phyloP scores from a whole-genome alignment of 176 grass and related monocot species.

The Triticum urartu region DNA sequence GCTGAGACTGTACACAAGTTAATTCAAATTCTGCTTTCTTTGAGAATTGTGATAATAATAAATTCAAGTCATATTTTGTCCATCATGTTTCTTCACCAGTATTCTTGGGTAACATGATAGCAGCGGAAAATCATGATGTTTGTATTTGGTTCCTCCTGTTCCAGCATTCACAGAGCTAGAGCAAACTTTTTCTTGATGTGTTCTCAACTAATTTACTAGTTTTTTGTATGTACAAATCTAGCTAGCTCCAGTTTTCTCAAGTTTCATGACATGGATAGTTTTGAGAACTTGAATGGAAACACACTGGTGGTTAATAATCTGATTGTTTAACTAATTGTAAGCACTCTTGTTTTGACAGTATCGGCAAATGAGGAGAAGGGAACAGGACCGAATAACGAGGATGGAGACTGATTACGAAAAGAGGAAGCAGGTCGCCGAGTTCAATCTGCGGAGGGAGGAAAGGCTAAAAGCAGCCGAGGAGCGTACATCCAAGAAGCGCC shows the following conservation, averaged over 20 bases:
- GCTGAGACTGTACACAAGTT: background rate
- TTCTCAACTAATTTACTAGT: constrained; percentile 12
- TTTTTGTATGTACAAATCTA: background rate
- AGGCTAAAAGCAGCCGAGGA: constrained; percentile 86
- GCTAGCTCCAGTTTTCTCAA: background rate
- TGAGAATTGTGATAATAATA: background rate
- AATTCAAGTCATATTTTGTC: background rate
- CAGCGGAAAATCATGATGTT: background rate
- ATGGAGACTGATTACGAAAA: constrained; percentile 81
- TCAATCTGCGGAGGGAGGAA: constrained; percentile 83
- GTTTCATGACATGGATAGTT: background rate
- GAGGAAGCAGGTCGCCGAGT: constrained; percentile 73
- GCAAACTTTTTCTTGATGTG: background rate
- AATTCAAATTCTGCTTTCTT: background rate
- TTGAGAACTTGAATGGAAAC: background rate
- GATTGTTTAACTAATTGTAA: background rate
- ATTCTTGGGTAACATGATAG: background rate
- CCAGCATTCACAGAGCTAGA: background rate
- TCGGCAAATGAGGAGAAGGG: constrained; percentile 96
- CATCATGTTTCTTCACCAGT: background rate
- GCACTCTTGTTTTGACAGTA: constrained; percentile 54
- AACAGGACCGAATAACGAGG: constrained; percentile 71
- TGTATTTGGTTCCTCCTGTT: background rate
- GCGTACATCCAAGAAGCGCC: constrained; percentile 77
- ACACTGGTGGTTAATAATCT: background rate